Evolutionary conservation across 2,329 filamentous ascomycete species (phyloP), one percentile per base, ranked within the genome.

Genomic region (Alternaria brassicae): DNA sequence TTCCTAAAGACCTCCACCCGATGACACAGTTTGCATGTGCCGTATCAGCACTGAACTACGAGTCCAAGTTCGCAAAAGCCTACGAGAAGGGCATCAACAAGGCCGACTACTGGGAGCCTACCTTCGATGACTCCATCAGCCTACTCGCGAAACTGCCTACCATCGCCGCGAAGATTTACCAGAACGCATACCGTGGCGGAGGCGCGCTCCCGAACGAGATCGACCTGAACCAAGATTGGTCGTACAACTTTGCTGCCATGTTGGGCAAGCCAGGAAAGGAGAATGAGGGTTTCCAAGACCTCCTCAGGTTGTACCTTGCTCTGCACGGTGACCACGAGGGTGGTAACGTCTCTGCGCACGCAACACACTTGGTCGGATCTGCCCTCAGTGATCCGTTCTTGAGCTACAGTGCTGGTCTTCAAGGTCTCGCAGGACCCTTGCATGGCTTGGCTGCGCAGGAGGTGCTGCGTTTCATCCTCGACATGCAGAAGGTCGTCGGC

Each of bases 1-100:
- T 98, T 81, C 94, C 95, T 65, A 89, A 82, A 68, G 90, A 94
- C 75, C 88, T 98, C 56, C 95, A 99, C 80, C 95, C 95, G 60
- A 99, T 99, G 95, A 98, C 95, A 10, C 94, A 98, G 79, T 94
- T 99, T 71, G 90, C 94, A 68, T 95, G 96, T 70, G 93, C 93
- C 44, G 95, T 98, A 53, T 94, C 93, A 17, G 91, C 95, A n/a
- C 86, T 99, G 62, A 97, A 96, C 82, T 92, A 97, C 79, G 93
- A 93, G 70, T 97, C 92, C 72, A 88, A 90, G 74, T 99, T 99
- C 70, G 95, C 94, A 65, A 93, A 93, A 81, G 91, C 91, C 19
- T 99, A 99, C 79, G 94, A 93, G 79, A 82, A 90, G 70, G 95
- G 95, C 34, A 82, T 98, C 67, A 91, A 89, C 85, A 99, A 98